Evolutionary conservation across 2,329 filamentous ascomycete genomes (phyloP).

Genomic region (Claviceps africana): DNA sequence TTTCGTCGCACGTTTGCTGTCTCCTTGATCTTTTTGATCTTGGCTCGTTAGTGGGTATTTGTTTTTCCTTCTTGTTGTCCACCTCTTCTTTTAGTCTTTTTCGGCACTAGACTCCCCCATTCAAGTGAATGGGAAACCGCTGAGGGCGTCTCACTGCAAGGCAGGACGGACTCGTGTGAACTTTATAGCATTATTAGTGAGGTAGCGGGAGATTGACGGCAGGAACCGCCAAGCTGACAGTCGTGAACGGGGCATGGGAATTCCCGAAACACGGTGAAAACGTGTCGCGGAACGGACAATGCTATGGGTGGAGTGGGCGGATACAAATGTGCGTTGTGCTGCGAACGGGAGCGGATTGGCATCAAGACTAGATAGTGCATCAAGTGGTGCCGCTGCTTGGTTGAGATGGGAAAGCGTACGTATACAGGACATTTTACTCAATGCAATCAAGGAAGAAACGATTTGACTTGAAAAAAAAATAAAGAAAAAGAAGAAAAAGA

Average conservation of each 20-base stretch:
- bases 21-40: not conserved
- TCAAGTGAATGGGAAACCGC: slow-evolving; percentile 20
- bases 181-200: not conserved
- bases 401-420: slow-evolving; percentile 1
- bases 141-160: slow-evolving; percentile 1
- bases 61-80: slow-evolving; percentile 8
- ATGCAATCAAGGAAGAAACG: not conserved
- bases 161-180: not conserved
- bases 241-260: not conserved
- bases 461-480: too few species aligned
- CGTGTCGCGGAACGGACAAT: not conserved
- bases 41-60: not conserved
- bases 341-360: not conserved
- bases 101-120: slow-evolving; percentile 14
- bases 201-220: not conserved
- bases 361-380: slow-evolving; percentile 3
- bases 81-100: slow-evolving; percentile 11
- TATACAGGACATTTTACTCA: not conserved
- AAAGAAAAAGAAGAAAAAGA: too few species aligned
- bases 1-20: not conserved
- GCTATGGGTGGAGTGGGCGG: not conserved
- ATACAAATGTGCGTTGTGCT: not conserved
- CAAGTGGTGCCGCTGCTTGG: slow-evolving; percentile 6
- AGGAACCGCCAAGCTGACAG: not conserved
- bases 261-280: not conserved